Evolutionary conservation across 441 rosid genomes (phyloP).

Genomic region (Adansonia grandidieri): DNA sequence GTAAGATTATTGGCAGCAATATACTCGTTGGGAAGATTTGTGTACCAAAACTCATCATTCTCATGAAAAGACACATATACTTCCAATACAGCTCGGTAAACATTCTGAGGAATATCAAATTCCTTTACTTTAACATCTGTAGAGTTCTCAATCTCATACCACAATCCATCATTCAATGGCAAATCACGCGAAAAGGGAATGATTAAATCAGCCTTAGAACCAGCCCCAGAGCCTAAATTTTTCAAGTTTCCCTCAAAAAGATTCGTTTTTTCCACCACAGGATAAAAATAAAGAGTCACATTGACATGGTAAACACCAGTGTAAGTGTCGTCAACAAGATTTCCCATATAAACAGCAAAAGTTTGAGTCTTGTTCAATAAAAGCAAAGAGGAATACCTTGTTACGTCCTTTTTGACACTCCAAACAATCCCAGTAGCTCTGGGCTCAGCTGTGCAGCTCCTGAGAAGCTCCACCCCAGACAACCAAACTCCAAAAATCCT

Average conservation of each 20-base stretch:
- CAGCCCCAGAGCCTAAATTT: slow-evolving; percentile 34
- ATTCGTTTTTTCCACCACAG: slow-evolving; percentile 32
- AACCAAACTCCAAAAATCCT: slow-evolving; percentile 90
- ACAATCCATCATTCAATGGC: slow-evolving; percentile 72
- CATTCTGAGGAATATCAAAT: slow-evolving; percentile 68
- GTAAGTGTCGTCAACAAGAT: slow-evolving; percentile 61
- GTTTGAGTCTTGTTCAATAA: slow-evolving; percentile 55
- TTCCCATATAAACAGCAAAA: slow-evolving; percentile 70
- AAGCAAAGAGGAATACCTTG: slow-evolving; percentile 71
- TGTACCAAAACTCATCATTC: slow-evolving; percentile 87
- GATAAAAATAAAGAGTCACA: slow-evolving; percentile 66
- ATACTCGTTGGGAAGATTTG: slow-evolving; percentile 71
- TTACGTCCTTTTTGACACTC: slow-evolving; percentile 80
- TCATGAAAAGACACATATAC: slow-evolving; percentile 91
- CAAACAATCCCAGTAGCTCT: slow-evolving; percentile 65
- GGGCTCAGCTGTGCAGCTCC: slow-evolving; percentile 97
- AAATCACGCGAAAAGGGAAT: slow-evolving; percentile 72
- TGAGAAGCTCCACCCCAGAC: slow-evolving; percentile 83
- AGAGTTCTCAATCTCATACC: slow-evolving; percentile 72
- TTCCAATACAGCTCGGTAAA: slow-evolving; percentile 82
- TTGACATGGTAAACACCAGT: slow-evolving; percentile 86
- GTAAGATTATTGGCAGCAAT: slow-evolving; percentile 62
- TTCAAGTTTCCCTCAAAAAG: slow-evolving; percentile 15
- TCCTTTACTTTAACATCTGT: slow-evolving; percentile 49
- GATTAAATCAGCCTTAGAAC: slow-evolving; percentile 70